Conservation (phyloP, 1,284 basidiomycete species). For the Cryptococcus neoformans region DNA sequence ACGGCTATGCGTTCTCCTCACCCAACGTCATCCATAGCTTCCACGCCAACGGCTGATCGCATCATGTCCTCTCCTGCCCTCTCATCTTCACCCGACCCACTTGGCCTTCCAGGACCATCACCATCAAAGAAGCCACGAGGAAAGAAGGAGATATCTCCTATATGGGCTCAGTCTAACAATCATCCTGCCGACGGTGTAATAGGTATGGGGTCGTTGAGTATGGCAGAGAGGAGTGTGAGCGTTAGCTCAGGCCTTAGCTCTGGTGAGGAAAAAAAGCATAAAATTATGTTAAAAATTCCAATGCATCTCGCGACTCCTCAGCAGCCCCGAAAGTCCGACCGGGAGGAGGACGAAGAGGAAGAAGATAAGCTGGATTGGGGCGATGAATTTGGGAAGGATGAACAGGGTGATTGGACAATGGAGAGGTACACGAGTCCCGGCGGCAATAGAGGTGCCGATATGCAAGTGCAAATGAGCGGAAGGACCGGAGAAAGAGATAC, state of each 20-base stretch:
- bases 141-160: slow-evolving; percentile 8
- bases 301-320: slow-evolving; percentile 8
- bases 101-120: slow-evolving; percentile 25
- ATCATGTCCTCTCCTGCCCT: slow-evolving; percentile 1
- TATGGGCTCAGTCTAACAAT: slow-evolving; percentile 1
- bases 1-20: slow-evolving; percentile 16
- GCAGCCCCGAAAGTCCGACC: not conserved
- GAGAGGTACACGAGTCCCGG: slow-evolving; percentile 11
- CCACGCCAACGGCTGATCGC: slow-evolving; percentile 15
- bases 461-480: slow-evolving; percentile 21
- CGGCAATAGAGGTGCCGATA: slow-evolving; percentile 3
- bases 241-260: not conserved
- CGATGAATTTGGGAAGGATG: slow-evolving; percentile 11
- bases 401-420: slow-evolving; percentile 38
- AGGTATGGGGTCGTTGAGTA: slow-evolving; percentile 4
- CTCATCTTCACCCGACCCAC: slow-evolving; percentile 27
- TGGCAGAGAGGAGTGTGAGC: slow-evolving; percentile 6
- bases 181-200: slow-evolving; percentile 5
- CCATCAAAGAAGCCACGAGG: slow-evolving; percentile 27
- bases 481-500: slow-evolving; percentile 69
- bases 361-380: slow-evolving; percentile 42
- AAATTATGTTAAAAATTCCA: slow-evolving; percentile 3
- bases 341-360: slow-evolving; percentile 31
- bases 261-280: not conserved
- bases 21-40: slow-evolving; percentile 12